Evolutionary conservation across 2,329 filamentous ascomycete genomes (phyloP).

Genomic region (Aspergillus luchuensis): DNA sequence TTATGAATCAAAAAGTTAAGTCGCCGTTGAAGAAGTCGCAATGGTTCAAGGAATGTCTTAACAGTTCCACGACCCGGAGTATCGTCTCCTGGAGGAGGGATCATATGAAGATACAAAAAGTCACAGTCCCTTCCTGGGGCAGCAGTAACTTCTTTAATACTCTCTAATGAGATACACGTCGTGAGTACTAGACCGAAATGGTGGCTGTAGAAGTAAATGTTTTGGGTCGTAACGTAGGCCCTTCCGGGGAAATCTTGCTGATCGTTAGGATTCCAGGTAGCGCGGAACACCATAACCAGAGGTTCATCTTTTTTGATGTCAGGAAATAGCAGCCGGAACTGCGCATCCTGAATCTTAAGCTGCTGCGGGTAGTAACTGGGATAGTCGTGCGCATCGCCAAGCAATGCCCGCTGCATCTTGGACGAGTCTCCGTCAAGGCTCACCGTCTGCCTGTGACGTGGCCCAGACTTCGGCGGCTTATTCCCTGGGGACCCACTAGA

Average conservation of each 20-base stretch:
- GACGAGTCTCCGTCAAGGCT: conserved; percentile 54
- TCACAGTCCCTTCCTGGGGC: conserved; percentile 90
- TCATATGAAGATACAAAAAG: conserved; percentile 82
- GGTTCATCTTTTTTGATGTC: conserved; percentile 75
- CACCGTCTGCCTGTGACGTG: conserved; percentile 57
- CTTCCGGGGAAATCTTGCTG: conserved; percentile 78
- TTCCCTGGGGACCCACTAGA: conserved; percentile 26
- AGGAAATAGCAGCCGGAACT: conserved; percentile 90
- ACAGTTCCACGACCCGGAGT: conserved; percentile 76
- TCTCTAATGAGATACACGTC: conserved; percentile 72
- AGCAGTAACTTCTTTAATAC: conserved; percentile 84
- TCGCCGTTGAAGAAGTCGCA: conserved; percentile 77
- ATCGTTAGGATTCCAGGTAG: conserved; percentile 79
- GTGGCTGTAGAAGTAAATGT: conserved; percentile 96
- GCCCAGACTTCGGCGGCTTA: conserved; percentile 29
- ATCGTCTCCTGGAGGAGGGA: conserved; percentile 62
- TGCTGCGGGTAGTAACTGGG: conserved; percentile 77
- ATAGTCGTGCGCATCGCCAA: conserved; percentile 57
- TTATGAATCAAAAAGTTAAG: conserved; percentile 85
- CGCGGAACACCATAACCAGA: conserved; percentile 87
- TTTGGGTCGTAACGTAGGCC: conserved; percentile 81
- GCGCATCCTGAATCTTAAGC: conserved; percentile 82
- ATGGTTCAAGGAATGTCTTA: conserved; percentile 88
- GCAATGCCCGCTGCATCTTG: conserved; percentile 37
- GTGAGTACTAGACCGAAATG: conserved; percentile 88